A percentile compares a stretch with the other conserved stretches of the same genome.
These are phyloP conservation scores for Musa schizocarpa DNA, from an alignment of 176 grass and related monocot species.

Conservation along the genomic window DNA sequence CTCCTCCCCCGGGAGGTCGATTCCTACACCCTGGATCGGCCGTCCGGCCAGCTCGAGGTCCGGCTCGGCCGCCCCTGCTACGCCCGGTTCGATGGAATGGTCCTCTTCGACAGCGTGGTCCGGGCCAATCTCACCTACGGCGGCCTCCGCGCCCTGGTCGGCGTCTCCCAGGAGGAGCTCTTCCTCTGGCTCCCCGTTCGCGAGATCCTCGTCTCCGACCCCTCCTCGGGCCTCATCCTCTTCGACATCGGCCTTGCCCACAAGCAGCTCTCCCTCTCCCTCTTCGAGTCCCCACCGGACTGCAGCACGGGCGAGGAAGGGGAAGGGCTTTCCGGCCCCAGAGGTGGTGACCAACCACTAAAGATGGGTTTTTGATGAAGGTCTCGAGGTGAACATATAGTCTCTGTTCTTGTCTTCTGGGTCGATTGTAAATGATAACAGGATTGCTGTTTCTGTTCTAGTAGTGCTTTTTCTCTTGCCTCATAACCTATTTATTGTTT, in stretches of 20 bases:
- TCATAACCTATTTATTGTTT: too few species aligned
- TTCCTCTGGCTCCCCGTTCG: constrained; percentile 92
- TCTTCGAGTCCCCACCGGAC: constrained; percentile 89
- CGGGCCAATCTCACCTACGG: constrained; percentile 75
- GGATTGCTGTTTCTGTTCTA: background rate
- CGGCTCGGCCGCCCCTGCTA: constrained; percentile 59
- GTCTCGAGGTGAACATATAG: background rate
- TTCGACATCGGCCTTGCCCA: constrained; percentile 84
- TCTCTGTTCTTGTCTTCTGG: background rate
- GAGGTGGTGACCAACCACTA: background rate
- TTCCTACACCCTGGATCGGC: constrained; percentile 41
- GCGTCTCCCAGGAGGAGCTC: constrained; percentile 76
- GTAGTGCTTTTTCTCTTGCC: background rate
- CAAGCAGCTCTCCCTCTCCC: constrained; percentile 71
- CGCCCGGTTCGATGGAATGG: constrained; percentile 57
- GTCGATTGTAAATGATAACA: background rate
- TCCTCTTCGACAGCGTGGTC: constrained; percentile 57
- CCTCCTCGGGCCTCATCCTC: constrained; percentile 51
- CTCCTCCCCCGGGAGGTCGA: constrained; percentile 51
- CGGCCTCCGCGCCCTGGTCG: constrained; percentile 50
- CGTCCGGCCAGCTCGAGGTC: constrained; percentile 48
- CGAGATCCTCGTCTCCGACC: constrained; percentile 53
- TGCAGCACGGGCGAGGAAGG: constrained; percentile 32
- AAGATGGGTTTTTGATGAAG: background rate
- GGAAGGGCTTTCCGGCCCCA: background rate